Conservation (phyloP, 352 stramenopile species). For the Globisporangium middletonii region DNA sequence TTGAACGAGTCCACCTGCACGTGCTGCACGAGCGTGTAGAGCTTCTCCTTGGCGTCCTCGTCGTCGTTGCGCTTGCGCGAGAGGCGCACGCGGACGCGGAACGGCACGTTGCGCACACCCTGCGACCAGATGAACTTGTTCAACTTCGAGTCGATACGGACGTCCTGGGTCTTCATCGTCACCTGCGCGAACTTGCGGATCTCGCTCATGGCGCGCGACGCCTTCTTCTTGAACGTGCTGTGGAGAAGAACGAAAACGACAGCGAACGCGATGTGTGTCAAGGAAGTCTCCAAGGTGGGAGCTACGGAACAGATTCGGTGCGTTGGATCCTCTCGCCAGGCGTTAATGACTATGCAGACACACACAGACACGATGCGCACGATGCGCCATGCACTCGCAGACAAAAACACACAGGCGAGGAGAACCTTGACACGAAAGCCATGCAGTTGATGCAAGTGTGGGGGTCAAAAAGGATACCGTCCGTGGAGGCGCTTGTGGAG, state of each 20-base stretch:
- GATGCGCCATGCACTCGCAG: neutral
- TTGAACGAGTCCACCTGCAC: slow-evolving; percentile 96
- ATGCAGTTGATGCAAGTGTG: slow-evolving; percentile 19
- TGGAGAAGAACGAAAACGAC: slow-evolving; percentile 15
- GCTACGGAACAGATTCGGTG: slow-evolving; percentile 43
- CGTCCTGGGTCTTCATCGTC: slow-evolving; percentile 96
- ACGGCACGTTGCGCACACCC: slow-evolving; percentile 98
- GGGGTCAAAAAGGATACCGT: slow-evolving; percentile 80
- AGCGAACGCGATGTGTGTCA: slow-evolving; percentile 33
- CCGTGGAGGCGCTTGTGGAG: slow-evolving; percentile 96
- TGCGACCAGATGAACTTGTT: slow-evolving; percentile 98
- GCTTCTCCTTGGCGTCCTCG: slow-evolving; percentile 98
- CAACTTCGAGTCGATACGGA: slow-evolving; percentile 93
- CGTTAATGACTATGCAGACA: slow-evolving; percentile 6
- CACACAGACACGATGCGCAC: neutral
- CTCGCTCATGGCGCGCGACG: slow-evolving; percentile 94
- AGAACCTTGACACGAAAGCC: slow-evolving; percentile 9
- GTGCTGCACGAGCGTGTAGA: slow-evolving; percentile 98
- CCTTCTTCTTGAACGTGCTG: slow-evolving; percentile 97
- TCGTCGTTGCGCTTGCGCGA: slow-evolving; percentile 98
- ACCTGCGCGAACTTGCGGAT: slow-evolving; percentile 98
- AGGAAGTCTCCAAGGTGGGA: slow-evolving; percentile 87
- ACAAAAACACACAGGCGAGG: neutral
- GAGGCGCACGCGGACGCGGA: slow-evolving; percentile 96
- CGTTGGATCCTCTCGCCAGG: slow-evolving; percentile 2